These are phyloP conservation scores for Eucalyptus curtisii DNA, from an alignment of 345 rosid genomes.

Conservation along the genomic window DNA sequence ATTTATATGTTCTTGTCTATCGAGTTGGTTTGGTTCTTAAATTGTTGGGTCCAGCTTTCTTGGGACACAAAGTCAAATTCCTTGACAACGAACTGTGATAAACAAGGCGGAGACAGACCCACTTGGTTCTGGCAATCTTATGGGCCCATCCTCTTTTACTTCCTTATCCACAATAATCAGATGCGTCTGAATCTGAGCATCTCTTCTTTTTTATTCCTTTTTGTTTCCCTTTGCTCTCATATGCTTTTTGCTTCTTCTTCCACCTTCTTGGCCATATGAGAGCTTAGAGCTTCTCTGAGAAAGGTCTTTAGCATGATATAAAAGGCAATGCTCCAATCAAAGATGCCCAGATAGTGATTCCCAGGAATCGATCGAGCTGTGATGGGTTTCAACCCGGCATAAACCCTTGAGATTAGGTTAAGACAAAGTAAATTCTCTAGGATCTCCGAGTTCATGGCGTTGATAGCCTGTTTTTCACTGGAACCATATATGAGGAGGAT, in stretches of 20 bases:
- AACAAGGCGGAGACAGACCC: neutral
- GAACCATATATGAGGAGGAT: no score
- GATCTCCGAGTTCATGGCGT: neutral
- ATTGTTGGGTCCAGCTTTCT: neutral
- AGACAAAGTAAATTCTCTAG: neutral
- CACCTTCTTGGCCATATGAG: neutral
- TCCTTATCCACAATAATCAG: neutral
- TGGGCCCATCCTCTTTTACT: neutral
- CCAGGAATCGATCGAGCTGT: neutral
- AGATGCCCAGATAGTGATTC: neutral
- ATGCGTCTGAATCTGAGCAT: neutral
- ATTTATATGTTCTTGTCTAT: neutral
- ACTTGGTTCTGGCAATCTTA: neutral
- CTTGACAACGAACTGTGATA: neutral
- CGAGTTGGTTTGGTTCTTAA: neutral
- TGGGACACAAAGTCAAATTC: neutral
- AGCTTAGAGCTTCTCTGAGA: neutral
- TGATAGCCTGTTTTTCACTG: no score
- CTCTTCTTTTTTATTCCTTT: neutral
- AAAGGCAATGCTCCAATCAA: neutral
- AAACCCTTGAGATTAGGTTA: neutral
- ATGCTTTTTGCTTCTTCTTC: neutral
- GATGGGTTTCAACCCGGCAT: neutral
- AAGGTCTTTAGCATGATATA: neutral
- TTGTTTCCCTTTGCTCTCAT: neutral